Evolutionary conservation across 2,329 filamentous ascomycete species (phyloP), one percentile per base, ranked within the genome.

Genomic region (Fusarium keratoplasticum): DNA sequence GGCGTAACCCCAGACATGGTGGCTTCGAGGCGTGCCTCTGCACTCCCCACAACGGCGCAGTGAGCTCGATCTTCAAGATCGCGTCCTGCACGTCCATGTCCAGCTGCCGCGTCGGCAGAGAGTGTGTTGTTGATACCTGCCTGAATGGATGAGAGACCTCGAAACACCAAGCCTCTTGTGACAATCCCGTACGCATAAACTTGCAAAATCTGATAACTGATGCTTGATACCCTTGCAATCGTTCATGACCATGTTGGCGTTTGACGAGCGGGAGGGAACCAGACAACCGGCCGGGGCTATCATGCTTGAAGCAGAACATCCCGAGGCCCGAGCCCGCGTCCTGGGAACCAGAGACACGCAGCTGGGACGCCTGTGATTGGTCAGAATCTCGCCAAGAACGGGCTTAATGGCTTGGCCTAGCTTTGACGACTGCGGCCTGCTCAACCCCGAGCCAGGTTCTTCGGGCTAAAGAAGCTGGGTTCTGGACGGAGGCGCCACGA

Each of bases 321-420:
- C 77, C 74, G 76, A 77, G 75, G 77, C 77, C 79, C 78, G 78
- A 79, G 73, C 72, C 79, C 71, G 67, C 66, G 78, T 79, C 65
- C 72, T 78, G 76, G 79, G 75, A 74, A 78, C 75, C 73, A 77
- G 72, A 50, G 60, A 74, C 73, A 58, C 52, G 68, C 69, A 69
- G 69, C 74, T 72, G 79, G 77, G 79, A 80, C 78, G 55, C 33
- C 27, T 58, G 4, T 80, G 73, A 81, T 81, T 81, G 79, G 79
- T 36, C 18, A 7, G 18, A 8, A 59, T 27, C 40, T 44, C 42
- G 60, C 52, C 31, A 66, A 61, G 58, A 40, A 61, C 69, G 68
- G 74, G 59, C 64, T 18, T 61, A 36, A 29, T 65, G 64, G 59
- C 58, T 44, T 65, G 60, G 64, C 47, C 40, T 64, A 20, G 33